Percentiles rank a stretch among this genome's conserved stretches.
phyloP scores from a whole-genome alignment of 1,284 basidiomycete genomes.

The Ceratobasidium sp. region DNA sequence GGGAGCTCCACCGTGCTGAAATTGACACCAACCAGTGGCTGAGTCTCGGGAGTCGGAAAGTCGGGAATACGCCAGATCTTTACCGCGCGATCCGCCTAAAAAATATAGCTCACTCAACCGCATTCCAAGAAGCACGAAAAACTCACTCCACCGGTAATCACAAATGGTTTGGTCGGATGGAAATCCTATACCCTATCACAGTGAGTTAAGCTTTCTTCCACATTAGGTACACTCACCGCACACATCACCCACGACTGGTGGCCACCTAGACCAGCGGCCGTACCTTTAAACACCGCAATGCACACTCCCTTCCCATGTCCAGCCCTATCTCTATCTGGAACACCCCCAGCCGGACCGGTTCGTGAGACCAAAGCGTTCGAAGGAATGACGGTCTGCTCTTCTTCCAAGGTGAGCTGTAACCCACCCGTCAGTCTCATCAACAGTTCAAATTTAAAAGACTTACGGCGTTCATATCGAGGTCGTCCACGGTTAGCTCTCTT shows the following conservation, averaged over 20 bases:
- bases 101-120: background rate
- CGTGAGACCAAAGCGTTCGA: conserved; percentile 13
- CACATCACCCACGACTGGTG: conserved; percentile 41
- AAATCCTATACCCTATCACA: conserved; percentile 11
- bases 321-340: conserved; percentile 2
- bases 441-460: background rate
- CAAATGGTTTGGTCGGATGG: conserved; percentile 40
- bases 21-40: conserved; percentile 22
- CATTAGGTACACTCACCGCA: conserved; percentile 6
- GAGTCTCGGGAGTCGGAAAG: conserved; percentile 36
- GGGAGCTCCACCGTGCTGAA: conserved; percentile 26
- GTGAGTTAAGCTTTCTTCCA: background rate
- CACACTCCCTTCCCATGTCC: conserved; percentile 29
- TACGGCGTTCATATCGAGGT: conserved; percentile 20
- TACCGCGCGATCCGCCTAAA: conserved; percentile 31
- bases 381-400: background rate
- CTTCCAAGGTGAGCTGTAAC: conserved; percentile 12
- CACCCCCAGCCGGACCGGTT: conserved; percentile 29
- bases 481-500: background rate
- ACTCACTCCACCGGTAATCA: conserved; percentile 36
- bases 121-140: background rate
- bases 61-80: conserved; percentile 42
- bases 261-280: conserved; percentile 8
- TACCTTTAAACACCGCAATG: conserved; percentile 39
- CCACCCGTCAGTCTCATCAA: background rate